Base-by-base conservation (phyloP, 2,329 filamentous ascomycete genomes). In the Helicocarpus griseus region DNA sequence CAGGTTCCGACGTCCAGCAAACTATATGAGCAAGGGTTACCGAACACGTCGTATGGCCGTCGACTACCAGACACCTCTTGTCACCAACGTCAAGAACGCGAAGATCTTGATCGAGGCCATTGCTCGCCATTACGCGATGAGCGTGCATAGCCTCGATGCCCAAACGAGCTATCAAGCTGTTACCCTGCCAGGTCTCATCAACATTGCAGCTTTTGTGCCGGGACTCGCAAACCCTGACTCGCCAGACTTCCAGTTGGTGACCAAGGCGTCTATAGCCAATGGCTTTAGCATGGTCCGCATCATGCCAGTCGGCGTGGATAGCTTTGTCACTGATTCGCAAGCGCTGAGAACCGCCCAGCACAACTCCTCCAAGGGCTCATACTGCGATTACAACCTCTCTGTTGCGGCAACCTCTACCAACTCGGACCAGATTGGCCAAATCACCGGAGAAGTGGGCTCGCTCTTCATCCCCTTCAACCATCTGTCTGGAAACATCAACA, bases 21-120 rank as follows among this genome's bases (percentile, higher is more conserved):
- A 89, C 76, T 98, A 97, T 73, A 94, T 98, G 85, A 94, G 87
- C 71, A 93, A 93, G 74, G 93, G 93, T 54, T 98, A 98, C 74
- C 86, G 87, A 65, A 97, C 93, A 51, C 83, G 93, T 68, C 85
- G 93, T 69, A 96, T 98, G 90, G 93, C 93, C 33, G 93, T 98
- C 39, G 93, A 96, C 71, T 88, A 96, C 73, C 91, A 97, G 73
- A 95, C 93, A 50, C 93, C 93, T 53, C 76, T 98, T 54, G 91
- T 98, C 17, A 98, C 93, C 51, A 98, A 98, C 63, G 93, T 98
- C 69, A 98, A 98, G 80, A 97, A 96, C 66, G 93, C 93, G 54
- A 98, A 97, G 78, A 88, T 98, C 54, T 74, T 98, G 48, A 85
- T 98, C 49, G 93, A 98, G 73, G 93, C 91, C 21, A 87, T 98